These are phyloP conservation scores for Asclepias syriaca DNA, from an alignment of 257 asterid species.

Conservation along the genomic window DNA sequence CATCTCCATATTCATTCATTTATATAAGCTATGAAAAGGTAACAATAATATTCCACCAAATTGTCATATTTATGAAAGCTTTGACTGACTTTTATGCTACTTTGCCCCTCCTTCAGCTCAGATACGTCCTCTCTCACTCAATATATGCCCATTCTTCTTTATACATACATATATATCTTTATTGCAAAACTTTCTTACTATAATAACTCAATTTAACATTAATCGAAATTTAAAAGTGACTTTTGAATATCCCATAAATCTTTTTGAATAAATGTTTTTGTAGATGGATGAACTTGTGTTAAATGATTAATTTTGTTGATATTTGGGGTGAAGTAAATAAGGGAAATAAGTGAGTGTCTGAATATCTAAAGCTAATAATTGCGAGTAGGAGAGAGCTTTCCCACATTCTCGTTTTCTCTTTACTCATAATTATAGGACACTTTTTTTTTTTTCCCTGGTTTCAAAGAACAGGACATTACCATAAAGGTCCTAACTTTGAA, in stretches of 20 bases:
- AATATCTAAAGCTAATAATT: too few species aligned
- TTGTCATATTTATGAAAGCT: constrained; percentile 7
- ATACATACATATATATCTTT: too few species aligned
- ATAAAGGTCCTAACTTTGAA: constrained; percentile 1
- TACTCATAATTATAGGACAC: neutral
- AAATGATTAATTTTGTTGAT: too few species aligned
- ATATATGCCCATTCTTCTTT: neutral
- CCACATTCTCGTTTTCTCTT: neutral
- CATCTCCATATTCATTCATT: neutral
- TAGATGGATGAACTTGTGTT: too few species aligned
- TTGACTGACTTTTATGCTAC: constrained; percentile 14
- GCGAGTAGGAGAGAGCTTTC: too few species aligned
- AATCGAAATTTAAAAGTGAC: too few species aligned
- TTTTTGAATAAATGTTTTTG: too few species aligned
- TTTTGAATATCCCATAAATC: too few species aligned
- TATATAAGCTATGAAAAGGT: neutral
- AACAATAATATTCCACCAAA: constrained; percentile 1
- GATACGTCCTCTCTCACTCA: neutral
- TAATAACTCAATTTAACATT: too few species aligned
- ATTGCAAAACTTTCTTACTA: too few species aligned
- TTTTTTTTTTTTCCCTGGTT: neutral
- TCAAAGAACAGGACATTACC: neutral
- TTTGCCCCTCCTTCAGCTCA: constrained; percentile 4
- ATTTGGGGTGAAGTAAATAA: too few species aligned
- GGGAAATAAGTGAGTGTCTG: too few species aligned